Percentiles rank a stretch among this genome's conserved stretches.
phyloP scores from a whole-genome alignment of 148 eudicot species.

The Rhododendron ovatum region DNA sequence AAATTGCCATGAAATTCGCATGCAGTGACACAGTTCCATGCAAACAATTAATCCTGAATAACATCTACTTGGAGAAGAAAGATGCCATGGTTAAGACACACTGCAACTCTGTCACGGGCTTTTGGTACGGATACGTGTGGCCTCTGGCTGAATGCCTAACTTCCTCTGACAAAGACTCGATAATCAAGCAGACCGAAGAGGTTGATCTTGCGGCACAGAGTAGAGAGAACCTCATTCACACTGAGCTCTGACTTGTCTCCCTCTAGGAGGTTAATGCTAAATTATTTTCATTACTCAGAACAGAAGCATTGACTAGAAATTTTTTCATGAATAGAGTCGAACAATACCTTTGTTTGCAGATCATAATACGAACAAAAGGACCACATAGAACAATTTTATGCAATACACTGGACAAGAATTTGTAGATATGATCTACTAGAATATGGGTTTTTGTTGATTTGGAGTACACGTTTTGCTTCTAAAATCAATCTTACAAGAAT shows the following conservation, averaged over 20 bases:
- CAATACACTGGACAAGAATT: not conserved
- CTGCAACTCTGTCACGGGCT: slow-evolving; percentile 73
- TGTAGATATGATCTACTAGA: not conserved
- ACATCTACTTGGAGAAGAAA: slow-evolving; percentile 53
- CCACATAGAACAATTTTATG: not conserved
- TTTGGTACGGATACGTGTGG: slow-evolving; percentile 50
- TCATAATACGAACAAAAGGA: not conserved
- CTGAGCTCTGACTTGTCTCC: slow-evolving; percentile 55
- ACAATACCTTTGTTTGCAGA: not conserved
- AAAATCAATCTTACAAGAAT: not conserved
- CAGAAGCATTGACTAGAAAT: not conserved
- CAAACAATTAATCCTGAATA: slow-evolving; percentile 59
- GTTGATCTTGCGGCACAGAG: not conserved
- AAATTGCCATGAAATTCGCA: slow-evolving; percentile 75
- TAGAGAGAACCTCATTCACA: slow-evolving; percentile 34
- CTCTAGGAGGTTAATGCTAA: not conserved
- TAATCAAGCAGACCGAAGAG: slow-evolving; percentile 21
- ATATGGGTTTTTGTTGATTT: not conserved
- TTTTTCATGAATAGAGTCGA: not conserved
- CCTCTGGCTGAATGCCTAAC: slow-evolving; percentile 85
- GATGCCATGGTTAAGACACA: slow-evolving; percentile 68
- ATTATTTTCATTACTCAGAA: not conserved
- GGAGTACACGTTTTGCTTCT: not conserved
- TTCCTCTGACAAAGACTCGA: slow-evolving; percentile 37
- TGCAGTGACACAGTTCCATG: slow-evolving; percentile 89